phyloP scores from a whole-genome alignment of 176 grass and related monocot species.

The Aegilops tauschii region DNA sequence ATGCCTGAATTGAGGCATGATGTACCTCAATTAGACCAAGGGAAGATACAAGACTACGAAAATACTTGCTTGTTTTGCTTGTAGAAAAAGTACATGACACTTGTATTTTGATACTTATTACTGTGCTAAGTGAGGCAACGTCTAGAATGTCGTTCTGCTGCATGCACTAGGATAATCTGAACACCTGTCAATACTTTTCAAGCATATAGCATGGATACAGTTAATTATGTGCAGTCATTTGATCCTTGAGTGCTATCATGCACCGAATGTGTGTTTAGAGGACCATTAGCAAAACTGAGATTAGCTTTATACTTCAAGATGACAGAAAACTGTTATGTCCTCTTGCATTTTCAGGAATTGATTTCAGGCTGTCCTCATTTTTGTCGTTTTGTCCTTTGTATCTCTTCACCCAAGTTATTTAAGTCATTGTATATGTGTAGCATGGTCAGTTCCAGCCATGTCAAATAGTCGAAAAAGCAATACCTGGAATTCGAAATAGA shows the following conservation, averaged over 20 bases:
- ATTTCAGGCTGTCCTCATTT: background rate
- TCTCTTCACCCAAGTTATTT: background rate
- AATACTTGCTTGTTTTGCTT: background rate
- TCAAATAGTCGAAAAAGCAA: background rate
- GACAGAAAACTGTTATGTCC: background rate
- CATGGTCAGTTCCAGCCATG: background rate
- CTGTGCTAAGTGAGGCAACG: background rate
- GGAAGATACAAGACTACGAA: background rate
- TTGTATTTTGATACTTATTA: background rate
- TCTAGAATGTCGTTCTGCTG: background rate
- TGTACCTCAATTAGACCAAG: background rate
- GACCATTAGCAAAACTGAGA: background rate
- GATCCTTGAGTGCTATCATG: constrained; percentile 2
- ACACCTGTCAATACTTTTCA: background rate
- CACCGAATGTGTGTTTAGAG: background rate
- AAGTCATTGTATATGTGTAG: constrained; percentile 16
- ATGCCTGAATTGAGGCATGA: background rate
- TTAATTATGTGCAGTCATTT: background rate
- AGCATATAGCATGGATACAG: background rate
- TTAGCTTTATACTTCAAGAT: background rate
- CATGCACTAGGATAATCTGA: background rate
- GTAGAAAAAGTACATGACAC: background rate
- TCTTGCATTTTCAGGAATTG: background rate
- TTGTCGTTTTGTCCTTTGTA: background rate
- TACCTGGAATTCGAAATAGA: background rate